Conservation (phyloP, 495 filamentous ascomycete species). For the Trichoderma gamsii region DNA sequence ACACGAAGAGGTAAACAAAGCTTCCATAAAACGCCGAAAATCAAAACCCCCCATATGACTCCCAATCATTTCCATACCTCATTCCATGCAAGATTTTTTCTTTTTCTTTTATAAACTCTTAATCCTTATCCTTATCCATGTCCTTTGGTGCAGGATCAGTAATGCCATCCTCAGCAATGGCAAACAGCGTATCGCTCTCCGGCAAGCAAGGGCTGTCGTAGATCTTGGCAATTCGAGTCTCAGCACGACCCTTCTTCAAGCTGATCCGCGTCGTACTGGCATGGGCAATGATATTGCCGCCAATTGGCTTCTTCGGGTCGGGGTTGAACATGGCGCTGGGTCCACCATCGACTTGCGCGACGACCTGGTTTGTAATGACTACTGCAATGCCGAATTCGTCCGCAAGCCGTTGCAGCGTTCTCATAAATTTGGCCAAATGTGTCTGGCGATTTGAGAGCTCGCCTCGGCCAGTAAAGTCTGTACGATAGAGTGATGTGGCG, state of each 20-base stretch:
- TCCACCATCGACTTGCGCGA: slow-evolving; percentile 95
- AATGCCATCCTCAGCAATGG: slow-evolving; percentile 95
- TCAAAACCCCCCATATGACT: neutral
- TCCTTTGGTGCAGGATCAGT: slow-evolving; percentile 95
- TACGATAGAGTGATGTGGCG: slow-evolving; percentile 89
- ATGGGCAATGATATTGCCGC: slow-evolving; percentile 97
- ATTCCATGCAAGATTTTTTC: neutral
- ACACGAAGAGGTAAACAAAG: neutral
- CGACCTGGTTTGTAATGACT: slow-evolving; percentile 97
- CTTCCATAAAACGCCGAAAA: slow-evolving; percentile 11
- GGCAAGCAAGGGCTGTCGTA: slow-evolving; percentile 97
- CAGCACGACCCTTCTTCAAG: slow-evolving; percentile 88
- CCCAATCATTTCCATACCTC: slow-evolving; percentile 3
- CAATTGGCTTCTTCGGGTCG: slow-evolving; percentile 97
- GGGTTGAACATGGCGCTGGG: slow-evolving; percentile 97
- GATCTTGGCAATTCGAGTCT: slow-evolving; percentile 96
- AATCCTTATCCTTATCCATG: slow-evolving; percentile 60
- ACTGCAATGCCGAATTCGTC: slow-evolving; percentile 98
- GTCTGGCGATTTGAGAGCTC: slow-evolving; percentile 85
- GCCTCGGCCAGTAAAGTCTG: slow-evolving; percentile 90
- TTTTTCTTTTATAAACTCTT: neutral
- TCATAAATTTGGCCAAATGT: slow-evolving; percentile 96
- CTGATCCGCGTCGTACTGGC: slow-evolving; percentile 86
- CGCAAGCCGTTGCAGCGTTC: slow-evolving; percentile 84
- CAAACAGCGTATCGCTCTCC: slow-evolving; percentile 93